Base-by-base conservation (phyloP, 228 moss, liverwort and hornwort genomes). In the Sphagnum fallax region DNA sequence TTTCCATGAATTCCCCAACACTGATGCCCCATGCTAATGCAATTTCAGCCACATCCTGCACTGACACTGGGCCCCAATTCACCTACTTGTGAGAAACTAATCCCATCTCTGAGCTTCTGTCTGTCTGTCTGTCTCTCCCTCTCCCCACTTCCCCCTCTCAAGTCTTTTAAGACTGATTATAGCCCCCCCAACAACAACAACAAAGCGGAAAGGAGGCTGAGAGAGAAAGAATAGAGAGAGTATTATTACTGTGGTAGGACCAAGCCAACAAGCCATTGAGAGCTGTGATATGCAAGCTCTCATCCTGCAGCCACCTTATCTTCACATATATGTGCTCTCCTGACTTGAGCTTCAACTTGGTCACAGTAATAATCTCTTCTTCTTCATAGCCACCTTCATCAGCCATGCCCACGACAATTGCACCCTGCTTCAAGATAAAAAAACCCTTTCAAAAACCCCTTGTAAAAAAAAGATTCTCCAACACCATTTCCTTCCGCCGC, bases 191-290 rank as follows among this genome's bases (percentile, higher is more conserved):
- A 55, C 9, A 8, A 55, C 8, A 8, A 12, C 9, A 12, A 55
- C 8, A 8, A 55, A 12, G 8, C 9, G 55, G 8, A 55, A 12
- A 12, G 12, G 12, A 55, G 2, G 3, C 1, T 8, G 8, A 8
- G 8, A 55, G 12, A 12, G 53, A 55, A 55, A 55, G 9, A 55
- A 7, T 7, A 55, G 53, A 12, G 53, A 8, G 55, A 8, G 6
- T 72, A 32, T 32, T 32, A 32, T 32, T 32, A 86, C 87, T 82
- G 50, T 72, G 65, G 66, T 72, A 76, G 53, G 83, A 78, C 87
- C 87, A 87, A 63, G 78, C 78, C 61, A 65, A 67, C 10, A 83
- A 82, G 47, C 71, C 76, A 69, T 74, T 83, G 67, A 87, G 62
- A 60, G 78, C 78, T 50, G 78, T 75, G 70, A 87, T 68, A 60